Conservation (phyloP, 192 early-diverging fungal species). For the Cetraspora pellucida region DNA sequence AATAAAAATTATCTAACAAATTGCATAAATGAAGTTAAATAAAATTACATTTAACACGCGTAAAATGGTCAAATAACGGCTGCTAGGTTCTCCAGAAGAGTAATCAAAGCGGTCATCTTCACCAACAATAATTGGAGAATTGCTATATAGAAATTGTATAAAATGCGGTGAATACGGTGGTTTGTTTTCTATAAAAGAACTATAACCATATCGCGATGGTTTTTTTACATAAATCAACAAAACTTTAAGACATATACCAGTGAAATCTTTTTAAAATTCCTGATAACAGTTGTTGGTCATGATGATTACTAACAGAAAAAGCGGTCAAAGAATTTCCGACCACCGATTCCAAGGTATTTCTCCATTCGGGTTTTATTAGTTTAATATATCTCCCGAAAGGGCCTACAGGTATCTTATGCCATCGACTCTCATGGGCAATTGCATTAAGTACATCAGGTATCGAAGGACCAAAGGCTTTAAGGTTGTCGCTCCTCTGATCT, state of each 20-base stretch:
- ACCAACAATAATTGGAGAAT: slow-evolving; percentile 63
- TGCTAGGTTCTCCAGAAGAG: slow-evolving; percentile 62
- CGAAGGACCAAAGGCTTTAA: slow-evolving; percentile 73
- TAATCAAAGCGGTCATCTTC: slow-evolving; percentile 71
- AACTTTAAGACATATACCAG: slow-evolving; percentile 39
- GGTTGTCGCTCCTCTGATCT: slow-evolving; percentile 62
- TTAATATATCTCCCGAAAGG: slow-evolving; percentile 71
- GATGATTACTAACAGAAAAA: slow-evolving; percentile 71
- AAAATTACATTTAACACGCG: slow-evolving; percentile 49
- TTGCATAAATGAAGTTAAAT: not conserved
- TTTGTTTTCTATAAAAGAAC: too few relatives aligned
- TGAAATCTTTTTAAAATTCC: slow-evolving; percentile 52
- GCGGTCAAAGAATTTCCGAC: slow-evolving; percentile 63
- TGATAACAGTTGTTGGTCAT: slow-evolving; percentile 58
- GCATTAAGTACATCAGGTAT: slow-evolving; percentile 62
- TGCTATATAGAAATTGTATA: not conserved
- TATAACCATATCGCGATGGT: too few relatives aligned
- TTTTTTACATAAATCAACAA: too few relatives aligned
- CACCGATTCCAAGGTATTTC: slow-evolving; percentile 62
- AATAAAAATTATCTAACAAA: not conserved
- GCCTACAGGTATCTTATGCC: slow-evolving; percentile 61
- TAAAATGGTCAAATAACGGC: slow-evolving; percentile 63
- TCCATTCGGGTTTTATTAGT: slow-evolving; percentile 59
- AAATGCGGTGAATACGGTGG: too few relatives aligned
- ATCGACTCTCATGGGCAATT: slow-evolving; percentile 49